Percentiles rank a stretch among this genome's conserved stretches.
Evolutionary conservation across 352 stramenopile species (phyloP).

Genomic region (Phytophthora fragariae): DNA sequence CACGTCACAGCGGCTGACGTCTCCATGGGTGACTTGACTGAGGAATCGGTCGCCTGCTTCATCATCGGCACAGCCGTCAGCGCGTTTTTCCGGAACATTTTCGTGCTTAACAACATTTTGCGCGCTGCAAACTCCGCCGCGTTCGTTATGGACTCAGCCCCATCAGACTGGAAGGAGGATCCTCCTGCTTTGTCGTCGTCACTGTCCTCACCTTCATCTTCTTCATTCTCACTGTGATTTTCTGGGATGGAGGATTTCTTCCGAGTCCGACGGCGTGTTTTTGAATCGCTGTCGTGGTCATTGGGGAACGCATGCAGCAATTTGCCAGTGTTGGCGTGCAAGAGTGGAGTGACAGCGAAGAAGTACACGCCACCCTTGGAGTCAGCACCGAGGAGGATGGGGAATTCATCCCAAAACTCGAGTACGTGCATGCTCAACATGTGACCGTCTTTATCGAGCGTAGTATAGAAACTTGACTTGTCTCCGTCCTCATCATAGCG

Average conservation of each 20-base stretch:
- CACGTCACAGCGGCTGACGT: constrained; percentile 46
- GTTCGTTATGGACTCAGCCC: constrained; percentile 44
- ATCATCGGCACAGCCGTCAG: constrained; percentile 18
- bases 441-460: constrained; percentile 6
- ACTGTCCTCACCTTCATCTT: constrained; percentile 12
- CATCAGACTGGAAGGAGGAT: neutral
- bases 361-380: constrained; percentile 62
- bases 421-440: constrained; percentile 48
- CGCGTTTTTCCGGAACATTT: constrained; percentile 33
- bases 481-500: constrained; percentile 29
- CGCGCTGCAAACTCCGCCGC: constrained; percentile 40
- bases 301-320: constrained; percentile 71
- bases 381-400: constrained; percentile 64
- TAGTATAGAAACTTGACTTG: constrained; percentile 5
- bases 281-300: constrained; percentile 27
- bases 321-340: constrained; percentile 52
- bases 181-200: neutral
- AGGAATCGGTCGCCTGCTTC: neutral
- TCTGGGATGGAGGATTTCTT: constrained; percentile 21
- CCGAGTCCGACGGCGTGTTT: neutral
- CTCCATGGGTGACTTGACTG: constrained; percentile 12
- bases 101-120: constrained; percentile 47
- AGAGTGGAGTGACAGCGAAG: constrained; percentile 56
- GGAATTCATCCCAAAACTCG: constrained; percentile 78
- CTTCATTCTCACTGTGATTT: constrained; percentile 14